A percentile compares a stretch with the other conserved stretches of the same genome.
These are phyloP conservation scores for Capsella rubella DNA, from an alignment of 441 rosid genomes.

Conservation along the genomic window DNA sequence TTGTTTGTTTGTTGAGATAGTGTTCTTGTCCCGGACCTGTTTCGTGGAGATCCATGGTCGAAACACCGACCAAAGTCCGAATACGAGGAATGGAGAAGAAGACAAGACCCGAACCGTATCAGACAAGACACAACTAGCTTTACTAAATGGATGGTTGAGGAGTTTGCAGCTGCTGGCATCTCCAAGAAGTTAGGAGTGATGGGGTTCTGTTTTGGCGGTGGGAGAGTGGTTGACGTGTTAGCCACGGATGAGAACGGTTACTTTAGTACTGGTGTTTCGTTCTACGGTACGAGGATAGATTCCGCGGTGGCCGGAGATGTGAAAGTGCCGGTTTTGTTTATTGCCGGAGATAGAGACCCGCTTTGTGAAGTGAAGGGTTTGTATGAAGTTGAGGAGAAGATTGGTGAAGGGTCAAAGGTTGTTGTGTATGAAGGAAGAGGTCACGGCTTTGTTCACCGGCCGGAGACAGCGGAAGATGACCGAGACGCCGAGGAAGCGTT, in stretches of 20 bases:
- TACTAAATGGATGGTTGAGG: constrained; percentile 78
- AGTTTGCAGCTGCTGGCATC: constrained; percentile 74
- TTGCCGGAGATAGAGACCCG: constrained; percentile 75
- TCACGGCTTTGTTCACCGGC: constrained; percentile 80
- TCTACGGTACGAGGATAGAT: constrained; percentile 84
- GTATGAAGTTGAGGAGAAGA: constrained; percentile 52
- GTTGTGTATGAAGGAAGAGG: constrained; percentile 73
- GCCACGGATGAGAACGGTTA: constrained; percentile 56
- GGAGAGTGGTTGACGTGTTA: constrained; percentile 64
- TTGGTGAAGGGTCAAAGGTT: constrained; percentile 57
- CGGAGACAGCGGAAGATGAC: constrained; percentile 78
- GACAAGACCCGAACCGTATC: constrained; percentile 60
- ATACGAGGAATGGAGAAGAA: constrained; percentile 61
- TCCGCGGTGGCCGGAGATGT: constrained; percentile 48
- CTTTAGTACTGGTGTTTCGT: constrained; percentile 77
- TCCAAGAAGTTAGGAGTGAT: constrained; percentile 79
- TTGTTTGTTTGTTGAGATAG: constrained; percentile 48
- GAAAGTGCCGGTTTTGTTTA: constrained; percentile 74
- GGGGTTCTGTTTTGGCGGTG: constrained; percentile 90
- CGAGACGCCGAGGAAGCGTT: constrained; percentile 81
- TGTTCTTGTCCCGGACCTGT: constrained; percentile 87
- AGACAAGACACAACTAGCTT: constrained; percentile 57
- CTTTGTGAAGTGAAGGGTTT: constrained; percentile 60
- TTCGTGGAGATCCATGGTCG: constrained; percentile 83
- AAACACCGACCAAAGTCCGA: constrained; percentile 50